Evolutionary conservation across 2,329 filamentous ascomycete genomes (phyloP).

Genomic region (Penicillium sp.): DNA sequence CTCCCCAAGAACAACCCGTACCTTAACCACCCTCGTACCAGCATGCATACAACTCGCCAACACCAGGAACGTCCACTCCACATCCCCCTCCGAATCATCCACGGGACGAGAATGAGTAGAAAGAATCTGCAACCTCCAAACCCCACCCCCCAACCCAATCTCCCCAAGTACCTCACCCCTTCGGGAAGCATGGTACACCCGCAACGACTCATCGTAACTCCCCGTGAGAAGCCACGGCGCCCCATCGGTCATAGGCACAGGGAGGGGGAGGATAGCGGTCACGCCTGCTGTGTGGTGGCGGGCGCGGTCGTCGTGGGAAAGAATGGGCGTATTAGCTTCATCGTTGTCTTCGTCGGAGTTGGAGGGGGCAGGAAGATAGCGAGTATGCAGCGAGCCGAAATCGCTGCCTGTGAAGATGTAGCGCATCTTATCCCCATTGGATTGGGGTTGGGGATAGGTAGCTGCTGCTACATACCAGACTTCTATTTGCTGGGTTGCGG

Average conservation of each 20-base stretch:
- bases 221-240: slow-evolving; percentile 65
- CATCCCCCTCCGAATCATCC: too few species aligned
- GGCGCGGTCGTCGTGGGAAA: slow-evolving; percentile 37
- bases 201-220: slow-evolving; percentile 79
- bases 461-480: slow-evolving; percentile 37
- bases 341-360: too few species aligned
- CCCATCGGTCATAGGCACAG: slow-evolving; percentile 33
- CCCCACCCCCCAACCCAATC: slow-evolving; percentile 63
- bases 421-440: too few species aligned
- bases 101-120: too few species aligned
- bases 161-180: slow-evolving; percentile 52
- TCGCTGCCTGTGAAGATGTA: slow-evolving; percentile 37
- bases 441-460: slow-evolving; percentile 13
- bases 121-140: slow-evolving; percentile 82
- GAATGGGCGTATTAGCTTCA: slow-evolving; percentile 10
- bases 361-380: too few species aligned
- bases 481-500: slow-evolving; percentile 29
- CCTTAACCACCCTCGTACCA: slow-evolving; percentile 64
- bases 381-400: slow-evolving; percentile 30
- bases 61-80: too few species aligned
- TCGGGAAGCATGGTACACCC: slow-evolving; percentile 45
- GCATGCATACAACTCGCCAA: slow-evolving; percentile 92
- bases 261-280: slow-evolving; percentile 70
- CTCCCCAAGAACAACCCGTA: slow-evolving; percentile 29
- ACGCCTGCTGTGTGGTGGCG: slow-evolving; percentile 72